These are phyloP conservation scores for Lentinula detonsa DNA, from an alignment of 768 basidiomycete genomes.

Conservation along the genomic window DNA sequence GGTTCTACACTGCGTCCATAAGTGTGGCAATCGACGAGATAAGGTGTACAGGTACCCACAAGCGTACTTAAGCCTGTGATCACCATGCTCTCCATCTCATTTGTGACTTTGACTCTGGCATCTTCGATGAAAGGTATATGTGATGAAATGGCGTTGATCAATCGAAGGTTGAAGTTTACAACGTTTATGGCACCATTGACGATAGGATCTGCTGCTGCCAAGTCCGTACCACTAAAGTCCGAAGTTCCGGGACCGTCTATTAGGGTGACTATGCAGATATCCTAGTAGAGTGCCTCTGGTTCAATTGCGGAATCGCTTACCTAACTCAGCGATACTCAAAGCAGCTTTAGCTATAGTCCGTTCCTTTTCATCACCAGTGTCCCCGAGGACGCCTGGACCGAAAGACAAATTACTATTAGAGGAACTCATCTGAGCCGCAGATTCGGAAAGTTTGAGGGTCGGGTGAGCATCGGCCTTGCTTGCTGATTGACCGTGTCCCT, in stretches of 20 bases:
- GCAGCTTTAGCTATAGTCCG: slow-evolving; percentile 89
- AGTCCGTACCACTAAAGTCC: slow-evolving; percentile 1
- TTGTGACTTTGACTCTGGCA: slow-evolving; percentile 62
- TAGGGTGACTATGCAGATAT: slow-evolving; percentile 34
- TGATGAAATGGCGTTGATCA: slow-evolving; percentile 63
- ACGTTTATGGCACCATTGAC: background rate
- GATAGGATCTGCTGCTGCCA: background rate
- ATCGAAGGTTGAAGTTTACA: slow-evolving; percentile 53
- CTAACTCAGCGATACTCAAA: slow-evolving; percentile 87
- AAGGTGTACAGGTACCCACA: slow-evolving; percentile 37
- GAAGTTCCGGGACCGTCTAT: slow-evolving; percentile 33
- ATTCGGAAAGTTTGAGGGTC: background rate
- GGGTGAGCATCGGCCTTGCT: background rate
- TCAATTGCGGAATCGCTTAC: slow-evolving; percentile 35
- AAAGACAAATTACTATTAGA: slow-evolving; percentile 7
- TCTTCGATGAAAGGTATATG: slow-evolving; percentile 71
- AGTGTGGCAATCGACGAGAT: slow-evolving; percentile 1
- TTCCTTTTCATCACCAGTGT: slow-evolving; percentile 74
- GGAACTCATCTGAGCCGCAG: background rate
- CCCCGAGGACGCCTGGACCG: slow-evolving; percentile 14
- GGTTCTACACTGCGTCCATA: slow-evolving; percentile 52
- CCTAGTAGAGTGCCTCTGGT: background rate
- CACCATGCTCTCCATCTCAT: slow-evolving; percentile 91
- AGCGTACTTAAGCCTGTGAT: slow-evolving; percentile 69
- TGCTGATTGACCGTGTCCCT: slow-evolving; percentile 12